Evolutionary conservation across 495 filamentous ascomycete genomes (phyloP).

Genomic region (Neurospora cerealis): DNA sequence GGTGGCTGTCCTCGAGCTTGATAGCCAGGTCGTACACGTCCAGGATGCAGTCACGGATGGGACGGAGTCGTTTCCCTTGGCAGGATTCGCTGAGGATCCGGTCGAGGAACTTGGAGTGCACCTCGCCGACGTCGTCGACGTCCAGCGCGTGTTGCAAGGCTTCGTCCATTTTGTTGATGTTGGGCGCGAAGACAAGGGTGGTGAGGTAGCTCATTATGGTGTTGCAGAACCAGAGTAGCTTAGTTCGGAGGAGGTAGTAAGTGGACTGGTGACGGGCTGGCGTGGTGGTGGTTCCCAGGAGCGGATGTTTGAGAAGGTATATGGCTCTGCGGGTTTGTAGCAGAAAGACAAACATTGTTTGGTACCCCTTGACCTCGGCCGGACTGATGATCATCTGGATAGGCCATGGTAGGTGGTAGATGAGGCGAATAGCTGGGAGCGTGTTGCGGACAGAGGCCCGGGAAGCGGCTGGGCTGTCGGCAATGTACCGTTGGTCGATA

Average conservation of each 20-base stretch:
- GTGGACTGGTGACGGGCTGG: conserved; percentile 27
- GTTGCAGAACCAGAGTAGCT: conserved; percentile 71
- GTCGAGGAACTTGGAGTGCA: conserved; percentile 54
- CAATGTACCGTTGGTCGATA: conserved; percentile 33
- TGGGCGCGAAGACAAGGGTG: conserved; percentile 55
- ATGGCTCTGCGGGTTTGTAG: conserved; percentile 70
- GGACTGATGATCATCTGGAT: conserved; percentile 71
- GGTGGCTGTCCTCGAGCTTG: conserved; percentile 38
- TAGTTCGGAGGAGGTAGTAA: conserved; percentile 57
- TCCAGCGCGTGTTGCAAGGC: conserved; percentile 53
- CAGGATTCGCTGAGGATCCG: conserved; percentile 55
- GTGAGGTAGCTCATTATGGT: conserved; percentile 66
- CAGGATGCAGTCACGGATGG: conserved; percentile 56
- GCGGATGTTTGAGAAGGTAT: conserved; percentile 52
- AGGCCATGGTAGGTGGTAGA: conserved; percentile 68
- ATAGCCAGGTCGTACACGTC: conserved; percentile 51
- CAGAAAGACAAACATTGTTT: conserved; percentile 60
- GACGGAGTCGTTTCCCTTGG: conserved; percentile 50
- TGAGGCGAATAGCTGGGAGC: conserved; percentile 47
- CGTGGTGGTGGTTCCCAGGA: conserved; percentile 21
- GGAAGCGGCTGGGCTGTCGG: conserved; percentile 21
- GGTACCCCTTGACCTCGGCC: conserved; percentile 52
- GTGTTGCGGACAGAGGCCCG: conserved; percentile 36
- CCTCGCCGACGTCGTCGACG: conserved; percentile 69
- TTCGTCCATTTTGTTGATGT: conserved; percentile 40